Base-by-base conservation (phyloP, 202 grass and related monocot species). In the Eragrostis tef region DNA sequence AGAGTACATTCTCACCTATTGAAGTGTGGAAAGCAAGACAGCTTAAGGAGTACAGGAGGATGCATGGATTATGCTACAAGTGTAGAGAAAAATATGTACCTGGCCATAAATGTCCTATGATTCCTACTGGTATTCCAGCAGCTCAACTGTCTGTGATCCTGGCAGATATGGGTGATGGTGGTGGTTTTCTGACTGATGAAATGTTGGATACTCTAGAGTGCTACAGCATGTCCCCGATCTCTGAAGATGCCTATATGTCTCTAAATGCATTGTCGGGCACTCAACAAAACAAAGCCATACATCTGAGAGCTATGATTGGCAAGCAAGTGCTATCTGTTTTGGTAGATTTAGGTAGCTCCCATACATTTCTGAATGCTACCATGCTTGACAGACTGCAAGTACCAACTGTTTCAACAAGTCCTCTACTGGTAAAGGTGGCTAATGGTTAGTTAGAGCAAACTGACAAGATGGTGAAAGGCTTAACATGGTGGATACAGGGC, bases 201-300 rank as follows among this genome's bases (percentile, higher is more conserved):
- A 48, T 12, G 12, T 14, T 48, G 2, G 11, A 48, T 14, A 12
- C 46, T 48, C 12, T 48, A 2, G 46, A 48, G 9, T 13, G 11
- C 14, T 16, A 17, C 0, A 0, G 2, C 3, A 51, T 51, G 0
- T 15, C 15, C 0, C 3, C 4, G 16, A 1, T 5, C 1, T 4
- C 0, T 15, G 4, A 0, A 5, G 49, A 51, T 2, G 49, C 49
- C 1, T 51, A 3, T 49, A 11, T 51, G 14, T 51, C 49, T 5
- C 49, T 51, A 0, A 51, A 51, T 51, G 49, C 49, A 6, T 0
- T 51, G 0, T 15, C 49, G 16, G 14, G 49, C 6, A 51, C 14
- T 5, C 5, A 51, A 11, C 1, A 17, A 15, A 11, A 0, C 17
- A 15, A 17, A 17, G 15, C 49, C 1, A 15, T 51, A 0, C 49